Conservation (phyloP, 129 eudicot genomes). For the Glebionis coronaria region DNA sequence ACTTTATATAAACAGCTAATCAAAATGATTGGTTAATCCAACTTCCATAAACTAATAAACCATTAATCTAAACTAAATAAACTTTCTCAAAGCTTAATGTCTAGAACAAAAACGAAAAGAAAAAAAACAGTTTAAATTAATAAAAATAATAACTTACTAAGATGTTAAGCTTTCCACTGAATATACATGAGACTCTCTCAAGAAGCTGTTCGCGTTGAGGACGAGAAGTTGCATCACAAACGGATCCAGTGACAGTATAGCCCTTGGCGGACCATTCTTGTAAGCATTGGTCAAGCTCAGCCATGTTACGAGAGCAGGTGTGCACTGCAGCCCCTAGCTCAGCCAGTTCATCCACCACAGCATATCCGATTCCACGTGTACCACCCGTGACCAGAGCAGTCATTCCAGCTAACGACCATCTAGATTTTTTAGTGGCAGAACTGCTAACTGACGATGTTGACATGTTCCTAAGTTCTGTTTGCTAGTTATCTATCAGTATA, state of each 20-base stretch:
- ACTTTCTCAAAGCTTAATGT: too few species aligned
- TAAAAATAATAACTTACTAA: neutral
- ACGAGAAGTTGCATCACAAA: constrained; percentile 8
- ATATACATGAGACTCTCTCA: neutral
- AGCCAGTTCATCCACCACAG: constrained; percentile 1
- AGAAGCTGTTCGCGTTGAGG: constrained; percentile 8
- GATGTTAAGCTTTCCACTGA: neutral
- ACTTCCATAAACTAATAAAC: too few species aligned
- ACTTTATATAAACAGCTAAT: too few species aligned
- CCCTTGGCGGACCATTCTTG: neutral
- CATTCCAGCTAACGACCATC: neutral
- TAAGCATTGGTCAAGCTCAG: neutral
- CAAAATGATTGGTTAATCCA: too few species aligned
- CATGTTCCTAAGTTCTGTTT: neutral
- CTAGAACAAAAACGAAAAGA: too few species aligned
- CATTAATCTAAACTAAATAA: too few species aligned
- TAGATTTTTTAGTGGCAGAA: neutral
- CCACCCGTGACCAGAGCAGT: constrained; percentile 9
- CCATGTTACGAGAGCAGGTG: neutral
- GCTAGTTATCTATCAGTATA: neutral
- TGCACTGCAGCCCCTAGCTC: neutral
- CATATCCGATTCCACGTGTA: neutral
- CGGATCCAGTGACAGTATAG: neutral
- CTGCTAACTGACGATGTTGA: neutral
- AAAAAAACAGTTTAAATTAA: neutral